A percentile compares a stretch with the other conserved stretches of the same genome.
Evolutionary conservation across 2,329 filamentous ascomycete genomes (phyloP).

Genomic region (Fulvia fulva): DNA sequence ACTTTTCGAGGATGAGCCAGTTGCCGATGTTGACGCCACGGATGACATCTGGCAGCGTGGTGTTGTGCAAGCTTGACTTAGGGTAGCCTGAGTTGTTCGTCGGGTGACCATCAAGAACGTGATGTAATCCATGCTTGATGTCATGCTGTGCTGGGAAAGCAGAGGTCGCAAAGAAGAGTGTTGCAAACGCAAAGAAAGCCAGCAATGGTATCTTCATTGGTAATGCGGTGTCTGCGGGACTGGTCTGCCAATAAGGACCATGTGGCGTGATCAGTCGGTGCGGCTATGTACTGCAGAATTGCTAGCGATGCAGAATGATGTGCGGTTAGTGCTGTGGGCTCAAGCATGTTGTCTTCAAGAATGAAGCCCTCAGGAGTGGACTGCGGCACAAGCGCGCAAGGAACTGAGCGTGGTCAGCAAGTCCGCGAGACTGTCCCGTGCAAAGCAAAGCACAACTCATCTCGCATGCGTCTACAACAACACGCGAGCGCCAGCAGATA

Average conservation of each 20-base stretch:
- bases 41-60: conserved; percentile 14
- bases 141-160: background rate
- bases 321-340: too few relatives aligned
- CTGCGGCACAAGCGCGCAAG: too few relatives aligned
- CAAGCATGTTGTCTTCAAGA: too few relatives aligned
- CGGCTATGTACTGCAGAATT: too few relatives aligned
- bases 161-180: background rate
- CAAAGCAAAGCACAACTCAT: background rate
- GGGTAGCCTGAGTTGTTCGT: background rate
- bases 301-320: too few relatives aligned
- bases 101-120: background rate
- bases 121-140: too few relatives aligned
- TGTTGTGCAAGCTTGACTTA: background rate
- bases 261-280: too few relatives aligned
- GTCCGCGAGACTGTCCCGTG: background rate
- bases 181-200: background rate
- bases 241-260: too few relatives aligned
- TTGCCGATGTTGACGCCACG: conserved; percentile 37
- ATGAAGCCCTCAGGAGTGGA: too few relatives aligned
- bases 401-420: background rate
- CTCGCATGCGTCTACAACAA: background rate
- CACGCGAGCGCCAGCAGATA: background rate
- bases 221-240: too few relatives aligned
- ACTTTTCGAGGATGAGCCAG: conserved; percentile 37
- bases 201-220: too few relatives aligned